Percentiles rank a stretch among this genome's conserved stretches.
These are phyloP conservation scores for Nannizziopsis arthrosporioides DNA, from an alignment of 2,329 filamentous ascomycete genomes.

Conservation along the genomic window DNA sequence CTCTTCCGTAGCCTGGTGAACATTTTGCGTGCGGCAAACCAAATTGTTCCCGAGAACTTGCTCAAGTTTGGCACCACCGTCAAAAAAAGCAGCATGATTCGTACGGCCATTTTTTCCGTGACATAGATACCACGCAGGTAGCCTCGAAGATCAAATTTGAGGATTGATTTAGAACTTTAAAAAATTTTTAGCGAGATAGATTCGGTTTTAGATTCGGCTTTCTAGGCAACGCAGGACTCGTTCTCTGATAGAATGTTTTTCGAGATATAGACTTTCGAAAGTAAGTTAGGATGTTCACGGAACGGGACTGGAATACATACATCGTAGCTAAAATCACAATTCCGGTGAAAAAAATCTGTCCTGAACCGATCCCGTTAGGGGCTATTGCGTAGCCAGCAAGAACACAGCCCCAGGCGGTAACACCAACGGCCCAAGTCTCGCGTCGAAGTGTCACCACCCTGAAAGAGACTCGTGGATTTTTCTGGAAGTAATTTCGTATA, in stretches of 20 bases:
- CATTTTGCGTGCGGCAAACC: conserved; percentile 83
- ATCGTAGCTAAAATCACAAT: conserved; percentile 44
- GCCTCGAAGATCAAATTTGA: conserved; percentile 91
- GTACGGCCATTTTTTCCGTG: conserved; percentile 93
- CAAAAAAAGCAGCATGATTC: conserved; percentile 96
- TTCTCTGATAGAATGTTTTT: conserved; percentile 23
- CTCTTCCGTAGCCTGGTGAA: conserved; percentile 61
- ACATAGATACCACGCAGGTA: conserved; percentile 69
- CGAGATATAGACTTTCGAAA: conserved; percentile 26
- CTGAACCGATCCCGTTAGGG: conserved; percentile 19
- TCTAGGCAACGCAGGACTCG: background rate
- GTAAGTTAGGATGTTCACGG: background rate
- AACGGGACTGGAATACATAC: conserved; percentile 41
- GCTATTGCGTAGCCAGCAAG: conserved; percentile 18
- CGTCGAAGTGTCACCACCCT: conserved; percentile 36
- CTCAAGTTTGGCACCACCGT: conserved; percentile 96
- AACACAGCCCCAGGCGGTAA: conserved; percentile 37
- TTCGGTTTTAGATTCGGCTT: background rate
- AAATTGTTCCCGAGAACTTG: conserved; percentile 77
- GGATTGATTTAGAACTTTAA: conserved; percentile 28
- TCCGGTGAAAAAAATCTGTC: conserved; percentile 42
- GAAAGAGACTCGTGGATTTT: conserved; percentile 36
- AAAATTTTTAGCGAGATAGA: too few species aligned
- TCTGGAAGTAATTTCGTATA: conserved; percentile 52
- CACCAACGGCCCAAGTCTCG: conserved; percentile 35